A percentile compares a stretch with the other conserved stretches of the same genome.
These are phyloP conservation scores for Claviceps maximensis DNA, from an alignment of 2,329 filamentous ascomycete genomes.

Conservation along the genomic window DNA sequence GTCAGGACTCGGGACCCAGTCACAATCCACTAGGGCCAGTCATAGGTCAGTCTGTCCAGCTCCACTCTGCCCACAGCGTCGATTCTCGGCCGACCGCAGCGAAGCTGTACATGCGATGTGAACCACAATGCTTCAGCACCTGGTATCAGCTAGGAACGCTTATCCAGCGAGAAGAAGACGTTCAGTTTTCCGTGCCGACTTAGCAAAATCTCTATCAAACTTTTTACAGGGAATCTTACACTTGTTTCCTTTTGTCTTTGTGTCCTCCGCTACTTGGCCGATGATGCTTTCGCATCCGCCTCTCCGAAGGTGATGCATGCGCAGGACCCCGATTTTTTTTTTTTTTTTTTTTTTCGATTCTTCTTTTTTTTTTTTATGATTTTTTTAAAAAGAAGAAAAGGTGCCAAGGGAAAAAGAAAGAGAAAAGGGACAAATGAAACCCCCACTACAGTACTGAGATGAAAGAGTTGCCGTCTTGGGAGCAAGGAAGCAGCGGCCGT, in stretches of 20 bases:
- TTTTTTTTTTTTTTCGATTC: no score
- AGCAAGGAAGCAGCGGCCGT: background rate
- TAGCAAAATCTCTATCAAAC: no score
- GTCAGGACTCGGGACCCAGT: background rate
- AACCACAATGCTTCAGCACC: background rate
- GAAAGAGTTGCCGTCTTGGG: no score
- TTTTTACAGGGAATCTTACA: no score
- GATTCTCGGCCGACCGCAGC: slow-evolving; percentile 1
- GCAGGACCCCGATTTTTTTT: no score
- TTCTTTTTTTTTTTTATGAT: no score
- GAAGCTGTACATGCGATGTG: background rate
- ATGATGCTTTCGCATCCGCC: background rate
- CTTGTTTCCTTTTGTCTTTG: background rate
- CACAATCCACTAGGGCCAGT: background rate
- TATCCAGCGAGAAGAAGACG: no score
- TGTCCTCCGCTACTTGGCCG: no score
- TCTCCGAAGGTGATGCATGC: background rate
- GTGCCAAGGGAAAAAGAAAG: background rate
- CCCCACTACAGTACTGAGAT: no score
- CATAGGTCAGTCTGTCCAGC: background rate
- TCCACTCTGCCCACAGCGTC: background rate
- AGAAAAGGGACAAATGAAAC: background rate
- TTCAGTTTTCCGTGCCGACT: no score
- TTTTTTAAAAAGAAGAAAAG: no score
- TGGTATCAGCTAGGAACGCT: background rate